phyloP scores from a whole-genome alignment of 2,329 filamentous ascomycete species.

The Parascedosporium putredinis region DNA sequence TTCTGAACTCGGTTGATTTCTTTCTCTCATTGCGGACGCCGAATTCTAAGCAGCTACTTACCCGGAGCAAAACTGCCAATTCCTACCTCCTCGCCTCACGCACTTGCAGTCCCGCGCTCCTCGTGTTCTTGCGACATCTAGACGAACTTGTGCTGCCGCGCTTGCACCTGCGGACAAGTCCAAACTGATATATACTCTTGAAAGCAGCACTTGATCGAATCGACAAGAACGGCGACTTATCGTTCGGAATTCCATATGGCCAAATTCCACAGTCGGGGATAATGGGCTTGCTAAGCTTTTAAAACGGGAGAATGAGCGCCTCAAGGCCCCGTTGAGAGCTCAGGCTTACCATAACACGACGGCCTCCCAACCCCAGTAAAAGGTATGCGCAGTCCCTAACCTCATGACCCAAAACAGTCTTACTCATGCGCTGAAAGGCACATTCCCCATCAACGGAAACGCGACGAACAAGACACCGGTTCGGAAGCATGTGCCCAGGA shows the following conservation, averaged over 20 bases:
- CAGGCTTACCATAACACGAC: constrained; percentile 6
- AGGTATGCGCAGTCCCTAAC: not conserved
- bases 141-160: too few species aligned
- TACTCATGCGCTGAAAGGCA: constrained; percentile 3
- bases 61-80: too few species aligned
- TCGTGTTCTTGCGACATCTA: too few species aligned
- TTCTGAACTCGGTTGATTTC: not conserved
- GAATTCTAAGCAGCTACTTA: too few species aligned
- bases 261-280: not conserved
- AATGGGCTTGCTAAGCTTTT: constrained; percentile 9
- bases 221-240: not conserved
- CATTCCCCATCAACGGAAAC: not conserved
- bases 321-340: constrained; percentile 4
- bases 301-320: constrained; percentile 8
- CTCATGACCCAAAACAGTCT: too few species aligned
- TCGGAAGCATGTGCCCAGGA: constrained; percentile 6
- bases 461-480: not conserved
- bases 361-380: constrained; percentile 4
- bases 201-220: too few species aligned
- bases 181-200: too few species aligned
- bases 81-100: too few species aligned
- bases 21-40: not conserved
- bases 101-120: too few species aligned
- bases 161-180: too few species aligned
- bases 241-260: constrained; percentile 2